Percentiles rank a stretch among this genome's conserved stretches.
Evolutionary conservation across 768 basidiomycete genomes (phyloP).

Genomic region (Serendipita sp.): DNA sequence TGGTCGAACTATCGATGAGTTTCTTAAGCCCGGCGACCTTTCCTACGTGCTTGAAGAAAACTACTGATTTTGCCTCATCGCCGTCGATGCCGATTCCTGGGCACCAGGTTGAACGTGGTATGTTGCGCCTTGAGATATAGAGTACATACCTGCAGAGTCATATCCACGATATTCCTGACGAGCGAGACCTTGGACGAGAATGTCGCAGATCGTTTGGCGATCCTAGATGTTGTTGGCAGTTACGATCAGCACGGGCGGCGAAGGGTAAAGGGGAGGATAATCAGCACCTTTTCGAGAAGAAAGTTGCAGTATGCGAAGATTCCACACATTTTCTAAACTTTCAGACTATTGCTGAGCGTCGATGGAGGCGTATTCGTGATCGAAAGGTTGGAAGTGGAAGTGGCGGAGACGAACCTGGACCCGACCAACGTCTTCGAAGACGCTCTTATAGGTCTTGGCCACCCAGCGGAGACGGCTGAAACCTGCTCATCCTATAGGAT

Average conservation of each 20-base stretch:
- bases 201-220: conserved; percentile 80
- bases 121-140: neutral
- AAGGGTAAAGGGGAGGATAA: conserved; percentile 6
- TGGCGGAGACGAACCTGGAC: no score
- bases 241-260: neutral
- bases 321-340: conserved; percentile 53
- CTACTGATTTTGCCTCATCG: conserved; percentile 55
- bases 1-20: conserved; percentile 52
- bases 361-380: no score
- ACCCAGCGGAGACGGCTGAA: no score
- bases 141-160: conserved; percentile 53
- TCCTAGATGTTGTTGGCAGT: conserved; percentile 29
- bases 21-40: conserved; percentile 89
- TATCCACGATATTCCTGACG: conserved; percentile 98
- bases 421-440: no score
- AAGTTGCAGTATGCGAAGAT: conserved; percentile 94
- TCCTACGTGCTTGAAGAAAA: conserved; percentile 95
- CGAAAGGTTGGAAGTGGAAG: no score
- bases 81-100: conserved; percentile 73
- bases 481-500: no score
- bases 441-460: no score
- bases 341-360: neutral
- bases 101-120: neutral
- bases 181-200: conserved; percentile 76
- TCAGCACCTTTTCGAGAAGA: conserved; percentile 78